Base-by-base conservation (phyloP, 75 land plant species). In the Chamaecyparis obtusa region DNA sequence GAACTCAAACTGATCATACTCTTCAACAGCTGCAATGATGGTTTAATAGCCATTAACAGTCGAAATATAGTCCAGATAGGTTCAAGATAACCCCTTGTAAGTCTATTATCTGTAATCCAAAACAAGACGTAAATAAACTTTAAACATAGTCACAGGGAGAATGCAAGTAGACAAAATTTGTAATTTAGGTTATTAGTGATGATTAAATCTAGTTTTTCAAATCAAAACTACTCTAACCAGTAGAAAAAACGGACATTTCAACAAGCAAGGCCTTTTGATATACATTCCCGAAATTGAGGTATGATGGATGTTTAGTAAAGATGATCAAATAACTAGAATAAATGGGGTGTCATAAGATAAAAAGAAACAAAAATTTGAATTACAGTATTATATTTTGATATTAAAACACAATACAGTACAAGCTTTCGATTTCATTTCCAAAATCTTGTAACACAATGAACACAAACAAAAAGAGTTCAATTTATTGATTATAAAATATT, bases 1-100 rank as follows among this genome's bases (percentile, higher is more conserved):
- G 51, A 3, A 24, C 49, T 10, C 30, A 24, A 46, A 14, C 46
- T 81, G 32, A 81, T 39, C 33, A 81, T 44, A n/a, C 30, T 81
- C 83, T 81, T 81, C 51, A 81, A 81, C 11, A 9, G 14, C 46
- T 46, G 51, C 5, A 81, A 81, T 81, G 33, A 43, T 78, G 43
- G 81, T 51, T 44, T 81, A 44, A 81, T 46, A n/a, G 83, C 51
- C 49, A 10, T 81, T 27, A 81, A n/a, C 24, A 81, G 83, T 81
- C 83, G 49, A 0, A 81, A 81, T 44, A 81, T 81, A 43, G 30
- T n/a, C 30, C 32, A 81, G 27, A 81, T 21, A 49, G 13, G 1
- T 43, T 81, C 30, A 46, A 81, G 46, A 48, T 46, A 81, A 81
- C 13, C 49, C 32, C 30, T 46, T 81, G 46, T 16, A 46, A 0